Conservation (phyloP, 2,329 filamentous ascomycete genomes). For the Monilinia fructigena region DNA sequence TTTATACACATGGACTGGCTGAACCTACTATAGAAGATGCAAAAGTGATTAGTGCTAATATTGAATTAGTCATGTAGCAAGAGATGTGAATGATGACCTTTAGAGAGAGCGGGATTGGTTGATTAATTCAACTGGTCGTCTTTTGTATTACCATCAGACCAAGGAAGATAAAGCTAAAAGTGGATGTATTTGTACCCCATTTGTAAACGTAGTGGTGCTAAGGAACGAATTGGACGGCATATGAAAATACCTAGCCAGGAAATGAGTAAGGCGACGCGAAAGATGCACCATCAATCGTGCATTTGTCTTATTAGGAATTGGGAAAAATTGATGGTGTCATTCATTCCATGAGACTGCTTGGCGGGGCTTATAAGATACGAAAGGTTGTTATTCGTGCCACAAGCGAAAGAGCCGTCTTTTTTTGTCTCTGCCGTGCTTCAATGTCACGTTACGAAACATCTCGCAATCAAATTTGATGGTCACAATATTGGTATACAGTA, state of each 20-base stretch:
- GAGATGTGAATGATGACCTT: conserved; percentile 9
- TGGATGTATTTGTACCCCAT: conserved; percentile 5
- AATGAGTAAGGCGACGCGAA: background rate
- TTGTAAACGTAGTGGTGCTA: background rate
- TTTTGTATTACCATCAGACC: background rate
- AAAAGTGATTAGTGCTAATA: conserved; percentile 1
- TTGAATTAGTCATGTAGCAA: conserved; percentile 17
- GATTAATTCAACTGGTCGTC: background rate
- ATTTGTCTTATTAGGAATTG: background rate
- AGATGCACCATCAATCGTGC: background rate
- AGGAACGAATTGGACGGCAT: background rate
- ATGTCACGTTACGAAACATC: background rate
- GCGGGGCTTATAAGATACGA: background rate
- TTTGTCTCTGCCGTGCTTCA: background rate
- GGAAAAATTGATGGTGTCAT: background rate
- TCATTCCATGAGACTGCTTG: background rate
- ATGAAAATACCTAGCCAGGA: conserved; percentile 1
- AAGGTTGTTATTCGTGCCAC: background rate
- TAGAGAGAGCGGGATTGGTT: conserved; percentile 13
- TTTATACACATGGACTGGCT: conserved; percentile 4
- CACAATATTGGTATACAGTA: too few species aligned
- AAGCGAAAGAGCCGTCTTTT: background rate
- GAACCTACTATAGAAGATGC: background rate
- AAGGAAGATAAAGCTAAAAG: conserved; percentile 9
- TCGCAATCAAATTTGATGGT: too few species aligned